These are phyloP conservation scores for Phytophthora hibernalis DNA, from an alignment of 352 stramenopile species.

Conservation along the genomic window DNA sequence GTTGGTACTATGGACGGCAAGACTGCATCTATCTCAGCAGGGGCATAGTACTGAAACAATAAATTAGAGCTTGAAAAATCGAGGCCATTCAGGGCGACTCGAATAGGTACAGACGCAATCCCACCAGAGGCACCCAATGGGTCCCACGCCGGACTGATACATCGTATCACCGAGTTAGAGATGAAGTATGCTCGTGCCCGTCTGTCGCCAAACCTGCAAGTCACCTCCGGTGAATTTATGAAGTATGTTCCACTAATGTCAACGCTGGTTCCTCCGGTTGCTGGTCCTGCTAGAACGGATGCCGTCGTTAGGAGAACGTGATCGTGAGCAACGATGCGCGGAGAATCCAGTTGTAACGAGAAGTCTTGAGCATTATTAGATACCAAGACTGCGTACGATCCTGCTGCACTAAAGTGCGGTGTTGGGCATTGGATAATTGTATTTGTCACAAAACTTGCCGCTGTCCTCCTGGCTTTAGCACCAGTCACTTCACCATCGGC, in stretches of 20 bases:
- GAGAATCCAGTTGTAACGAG: constrained; percentile 1
- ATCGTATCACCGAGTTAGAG: constrained; percentile 34
- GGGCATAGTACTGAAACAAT: constrained; percentile 41
- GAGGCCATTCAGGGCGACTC: constrained; percentile 35
- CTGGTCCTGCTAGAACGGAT: constrained; percentile 32
- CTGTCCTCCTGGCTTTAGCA: neutral
- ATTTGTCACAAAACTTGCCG: constrained; percentile 29
- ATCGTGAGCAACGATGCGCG: constrained; percentile 18
- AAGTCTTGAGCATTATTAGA: constrained; percentile 48
- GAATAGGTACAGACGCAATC: constrained; percentile 27
- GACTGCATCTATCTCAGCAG: constrained; percentile 26
- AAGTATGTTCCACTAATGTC: constrained; percentile 35
- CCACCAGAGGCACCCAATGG: constrained; percentile 6
- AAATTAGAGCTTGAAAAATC: constrained; percentile 39
- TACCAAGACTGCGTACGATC: constrained; percentile 30
- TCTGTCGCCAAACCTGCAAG: constrained; percentile 41
- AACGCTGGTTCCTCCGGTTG: constrained; percentile 42
- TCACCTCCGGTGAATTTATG: constrained; percentile 17
- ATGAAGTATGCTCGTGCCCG: constrained; percentile 25
- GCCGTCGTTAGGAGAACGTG: constrained; percentile 19
- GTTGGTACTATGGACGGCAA: constrained; percentile 16
- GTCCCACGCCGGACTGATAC: constrained; percentile 45
- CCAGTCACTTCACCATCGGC: neutral
- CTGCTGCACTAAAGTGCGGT: constrained; percentile 11
- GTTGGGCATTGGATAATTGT: constrained; percentile 44